Conservation (phyloP, 257 asterid species). For the Eustoma russellianum region DNA sequence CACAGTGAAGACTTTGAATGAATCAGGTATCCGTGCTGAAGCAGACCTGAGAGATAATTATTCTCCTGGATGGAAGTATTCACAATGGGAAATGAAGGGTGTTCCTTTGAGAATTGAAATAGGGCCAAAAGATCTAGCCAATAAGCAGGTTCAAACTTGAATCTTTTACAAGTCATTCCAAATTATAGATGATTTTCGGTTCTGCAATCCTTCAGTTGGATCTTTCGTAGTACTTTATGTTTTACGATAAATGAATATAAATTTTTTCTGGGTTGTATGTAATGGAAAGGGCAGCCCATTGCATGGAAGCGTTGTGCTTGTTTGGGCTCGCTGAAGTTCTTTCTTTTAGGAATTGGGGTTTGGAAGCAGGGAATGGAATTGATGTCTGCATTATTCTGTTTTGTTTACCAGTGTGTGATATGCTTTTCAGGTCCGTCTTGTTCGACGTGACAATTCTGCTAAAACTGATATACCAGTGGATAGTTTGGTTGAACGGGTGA, state of each 20-base stretch:
- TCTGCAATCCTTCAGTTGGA: too few relatives aligned
- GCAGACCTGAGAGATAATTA: constrained; percentile 84
- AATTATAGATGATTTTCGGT: background rate
- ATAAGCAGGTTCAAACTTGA: constrained; percentile 49
- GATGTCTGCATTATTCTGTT: background rate
- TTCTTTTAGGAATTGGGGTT: too few relatives aligned
- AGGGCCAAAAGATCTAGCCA: constrained; percentile 90
- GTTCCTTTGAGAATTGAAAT: constrained; percentile 96
- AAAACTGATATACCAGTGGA: constrained; percentile 68
- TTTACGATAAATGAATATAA: background rate
- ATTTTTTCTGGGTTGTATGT: too few relatives aligned
- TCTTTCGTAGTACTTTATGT: background rate
- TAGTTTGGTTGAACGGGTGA: constrained; percentile 44
- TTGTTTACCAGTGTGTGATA: background rate
- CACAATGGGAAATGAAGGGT: constrained; percentile 98
- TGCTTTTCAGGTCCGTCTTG: constrained; percentile 66
- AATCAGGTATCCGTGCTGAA: constrained; percentile 81
- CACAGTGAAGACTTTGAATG: constrained; percentile 56
- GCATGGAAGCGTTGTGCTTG: too few relatives aligned
- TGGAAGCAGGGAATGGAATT: too few relatives aligned
- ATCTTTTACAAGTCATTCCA: background rate
- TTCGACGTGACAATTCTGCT: constrained; percentile 68
- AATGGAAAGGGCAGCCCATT: too few relatives aligned
- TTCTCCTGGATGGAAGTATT: constrained; percentile 98
- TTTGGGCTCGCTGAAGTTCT: too few relatives aligned